Conservation (phyloP, 352 stramenopile genomes). For the Sclerospora graminicola region DNA sequence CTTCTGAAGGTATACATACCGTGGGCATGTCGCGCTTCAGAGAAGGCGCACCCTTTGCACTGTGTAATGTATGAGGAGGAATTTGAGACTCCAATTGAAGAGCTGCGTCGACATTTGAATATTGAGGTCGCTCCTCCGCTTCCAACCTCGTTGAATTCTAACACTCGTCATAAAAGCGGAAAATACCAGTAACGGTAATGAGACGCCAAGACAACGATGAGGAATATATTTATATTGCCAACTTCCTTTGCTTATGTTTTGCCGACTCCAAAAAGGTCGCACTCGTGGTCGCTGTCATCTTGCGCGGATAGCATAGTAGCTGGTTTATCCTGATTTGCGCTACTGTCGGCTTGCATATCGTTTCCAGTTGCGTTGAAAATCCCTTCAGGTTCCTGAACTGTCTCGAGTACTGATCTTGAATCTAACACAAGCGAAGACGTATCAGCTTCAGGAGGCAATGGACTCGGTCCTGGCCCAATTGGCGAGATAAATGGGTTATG, state of each 20-base stretch:
- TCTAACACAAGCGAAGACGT: no score
- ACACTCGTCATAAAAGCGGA: conserved; percentile 15
- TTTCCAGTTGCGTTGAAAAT: neutral
- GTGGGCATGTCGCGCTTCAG: conserved; percentile 83
- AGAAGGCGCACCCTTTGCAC: conserved; percentile 73
- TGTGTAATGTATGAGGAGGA: conserved; percentile 95
- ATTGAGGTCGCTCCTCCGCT: conserved; percentile 38
- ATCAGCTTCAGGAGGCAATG: neutral
- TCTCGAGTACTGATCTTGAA: no score
- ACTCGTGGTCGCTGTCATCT: conserved; percentile 15
- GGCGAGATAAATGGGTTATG: conserved; percentile 45
- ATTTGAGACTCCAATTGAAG: conserved; percentile 86
- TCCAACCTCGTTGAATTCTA: no score
- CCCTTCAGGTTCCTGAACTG: neutral
- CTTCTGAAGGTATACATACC: conserved; percentile 88
- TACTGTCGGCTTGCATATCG: neutral
- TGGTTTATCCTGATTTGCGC: neutral
- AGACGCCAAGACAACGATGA: neutral
- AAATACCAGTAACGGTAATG: conserved; percentile 4
- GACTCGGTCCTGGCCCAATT: conserved; percentile 5
- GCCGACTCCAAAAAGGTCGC: conserved; percentile 21
- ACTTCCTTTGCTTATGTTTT: conserved; percentile 9
- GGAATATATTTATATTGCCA: conserved; percentile 6
- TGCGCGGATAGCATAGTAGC: neutral
- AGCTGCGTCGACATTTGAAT: conserved; percentile 66